These are phyloP conservation scores for Megacollybia marginata DNA, from an alignment of 768 basidiomycete species.

Conservation along the genomic window DNA sequence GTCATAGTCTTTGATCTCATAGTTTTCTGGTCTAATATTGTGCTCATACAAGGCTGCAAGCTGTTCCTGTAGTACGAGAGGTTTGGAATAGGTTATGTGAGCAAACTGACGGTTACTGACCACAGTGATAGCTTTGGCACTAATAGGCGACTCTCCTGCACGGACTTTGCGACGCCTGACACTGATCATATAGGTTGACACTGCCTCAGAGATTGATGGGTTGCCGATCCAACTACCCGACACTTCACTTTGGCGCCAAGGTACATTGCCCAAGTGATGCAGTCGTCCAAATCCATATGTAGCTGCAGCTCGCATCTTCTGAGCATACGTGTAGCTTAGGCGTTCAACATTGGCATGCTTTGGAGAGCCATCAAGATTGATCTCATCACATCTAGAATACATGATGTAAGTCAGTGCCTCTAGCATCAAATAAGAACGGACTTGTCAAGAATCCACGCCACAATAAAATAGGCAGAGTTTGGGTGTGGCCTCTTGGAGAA, in stretches of 20 bases:
- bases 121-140: conserved; percentile 19
- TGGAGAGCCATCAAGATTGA: conserved; percentile 15
- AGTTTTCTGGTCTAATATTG: conserved; percentile 15
- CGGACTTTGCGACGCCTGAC: conserved; percentile 18
- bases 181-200: conserved; percentile 21
- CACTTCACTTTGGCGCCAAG: conserved; percentile 21
- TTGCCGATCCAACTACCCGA: conserved; percentile 18
- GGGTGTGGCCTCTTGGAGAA: conserved; percentile 10
- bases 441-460: conserved; percentile 21
- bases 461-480: conserved; percentile 14
- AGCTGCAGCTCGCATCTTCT: conserved; percentile 26
- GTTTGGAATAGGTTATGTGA: too few species aligned
- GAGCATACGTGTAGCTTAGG: conserved; percentile 22
- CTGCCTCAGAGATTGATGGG: conserved; percentile 18
- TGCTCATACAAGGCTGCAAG: conserved; percentile 15
- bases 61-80: conserved; percentile 15
- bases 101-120: too few species aligned
- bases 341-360: conserved; percentile 7
- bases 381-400: conserved; percentile 20
- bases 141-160: conserved; percentile 16
- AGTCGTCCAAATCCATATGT: conserved; percentile 22
- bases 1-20: conserved; percentile 10
- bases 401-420: neutral
- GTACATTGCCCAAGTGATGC: conserved; percentile 14
- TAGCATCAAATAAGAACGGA: conserved; percentile 4